phyloP scores from a whole-genome alignment of 2,329 filamentous ascomycete genomes.

The Calonectria fujianensis region DNA sequence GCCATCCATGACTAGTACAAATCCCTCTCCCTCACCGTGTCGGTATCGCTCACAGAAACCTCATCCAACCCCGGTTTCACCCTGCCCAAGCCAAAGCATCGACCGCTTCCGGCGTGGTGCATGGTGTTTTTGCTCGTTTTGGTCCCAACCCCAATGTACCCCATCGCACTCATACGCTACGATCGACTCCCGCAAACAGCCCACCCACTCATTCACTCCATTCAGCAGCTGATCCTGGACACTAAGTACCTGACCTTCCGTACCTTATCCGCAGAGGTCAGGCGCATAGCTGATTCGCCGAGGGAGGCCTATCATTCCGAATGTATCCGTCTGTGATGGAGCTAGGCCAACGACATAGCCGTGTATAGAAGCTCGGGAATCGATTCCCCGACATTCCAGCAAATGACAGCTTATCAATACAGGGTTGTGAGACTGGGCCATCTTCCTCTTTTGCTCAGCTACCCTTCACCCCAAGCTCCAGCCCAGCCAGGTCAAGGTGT shows the following conservation, averaged over 20 bases:
- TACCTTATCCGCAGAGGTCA: constrained; percentile 22
- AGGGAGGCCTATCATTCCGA: not conserved
- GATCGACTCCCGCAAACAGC: constrained; percentile 33
- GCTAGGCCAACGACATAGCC: constrained; percentile 16
- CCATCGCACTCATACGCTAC: constrained; percentile 24
- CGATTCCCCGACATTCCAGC: not conserved
- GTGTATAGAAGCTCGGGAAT: not conserved
- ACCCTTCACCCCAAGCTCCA: constrained; percentile 12
- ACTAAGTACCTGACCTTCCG: constrained; percentile 4
- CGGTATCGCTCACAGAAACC: constrained; percentile 8
- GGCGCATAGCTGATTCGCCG: constrained; percentile 5
- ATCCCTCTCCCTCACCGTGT: constrained; percentile 19
- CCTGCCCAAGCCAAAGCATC: constrained; percentile 27
- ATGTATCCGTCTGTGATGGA: constrained; percentile 18
- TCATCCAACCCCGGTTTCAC: constrained; percentile 15
- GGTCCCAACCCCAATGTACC: constrained; percentile 15
- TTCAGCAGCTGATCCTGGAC: constrained; percentile 23
- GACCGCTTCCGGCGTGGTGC: constrained; percentile 27
- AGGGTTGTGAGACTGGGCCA: constrained; percentile 7
- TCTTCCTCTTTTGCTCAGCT: not conserved
- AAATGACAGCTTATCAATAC: constrained; percentile 8
- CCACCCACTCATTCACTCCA: constrained; percentile 21
- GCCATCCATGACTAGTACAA: constrained; percentile 20
- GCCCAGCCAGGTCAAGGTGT: constrained; percentile 24
- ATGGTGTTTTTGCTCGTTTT: constrained; percentile 13